Percentiles rank a stretch among this genome's conserved stretches.
Conservation (phyloP, 345 rosid species). For the Nasturtium officinale region DNA sequence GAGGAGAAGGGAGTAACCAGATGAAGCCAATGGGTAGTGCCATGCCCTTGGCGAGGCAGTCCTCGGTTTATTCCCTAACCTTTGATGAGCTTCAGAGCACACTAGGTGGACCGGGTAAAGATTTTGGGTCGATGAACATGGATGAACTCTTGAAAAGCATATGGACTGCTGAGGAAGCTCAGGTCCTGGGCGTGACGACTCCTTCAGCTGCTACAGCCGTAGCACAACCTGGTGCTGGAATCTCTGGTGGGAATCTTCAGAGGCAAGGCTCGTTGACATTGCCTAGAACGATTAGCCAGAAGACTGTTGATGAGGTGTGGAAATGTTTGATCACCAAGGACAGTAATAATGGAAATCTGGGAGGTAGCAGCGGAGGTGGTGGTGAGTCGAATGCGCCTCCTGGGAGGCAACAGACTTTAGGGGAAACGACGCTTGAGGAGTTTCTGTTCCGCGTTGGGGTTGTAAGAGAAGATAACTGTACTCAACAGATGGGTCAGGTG, state of each 20-base stretch:
- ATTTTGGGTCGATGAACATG: constrained; percentile 97
- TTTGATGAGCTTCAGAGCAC: constrained; percentile 88
- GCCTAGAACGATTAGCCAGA: constrained; percentile 90
- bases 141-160: constrained; percentile 87
- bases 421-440: constrained; percentile 93
- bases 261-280: constrained; percentile 93
- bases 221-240: constrained; percentile 39
- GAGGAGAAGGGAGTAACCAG: constrained; percentile 47
- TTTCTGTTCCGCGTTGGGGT: constrained; percentile 84
- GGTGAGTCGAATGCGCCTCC: constrained; percentile 49
- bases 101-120: constrained; percentile 73
- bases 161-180: constrained; percentile 91
- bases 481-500: constrained; percentile 48
- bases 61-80: constrained; percentile 79
- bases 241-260: constrained; percentile 66
- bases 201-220: constrained; percentile 40
- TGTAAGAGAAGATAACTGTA: constrained; percentile 67
- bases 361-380: constrained; percentile 42
- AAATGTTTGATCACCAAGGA: constrained; percentile 67
- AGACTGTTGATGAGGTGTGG: constrained; percentile 98
- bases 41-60: constrained; percentile 61
- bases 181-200: constrained; percentile 47
- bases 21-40: constrained; percentile 45
- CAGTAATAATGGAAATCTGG: constrained; percentile 38
- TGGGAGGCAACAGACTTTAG: constrained; percentile 63